These are phyloP conservation scores for Millerozyma acaciae DNA, from an alignment of 805 yeast genomes.

Conservation along the genomic window DNA sequence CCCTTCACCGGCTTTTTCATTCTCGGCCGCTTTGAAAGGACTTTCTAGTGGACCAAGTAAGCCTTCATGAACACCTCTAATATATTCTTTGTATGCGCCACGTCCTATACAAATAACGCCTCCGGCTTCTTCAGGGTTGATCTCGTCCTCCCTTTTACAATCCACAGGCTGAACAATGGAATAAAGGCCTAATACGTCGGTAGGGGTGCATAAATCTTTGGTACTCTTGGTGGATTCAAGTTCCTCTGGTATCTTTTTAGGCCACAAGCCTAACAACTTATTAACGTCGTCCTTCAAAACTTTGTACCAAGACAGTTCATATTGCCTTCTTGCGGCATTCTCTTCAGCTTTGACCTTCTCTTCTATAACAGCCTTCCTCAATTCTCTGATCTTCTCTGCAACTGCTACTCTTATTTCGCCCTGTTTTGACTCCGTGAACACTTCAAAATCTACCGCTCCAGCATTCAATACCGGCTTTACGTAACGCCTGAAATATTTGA, in stretches of 20 bases:
- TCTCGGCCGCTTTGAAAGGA: background rate
- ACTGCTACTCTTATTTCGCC: constrained; percentile 82
- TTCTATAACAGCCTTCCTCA: constrained; percentile 44
- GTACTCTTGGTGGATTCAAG: constrained; percentile 25
- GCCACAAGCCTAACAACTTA: constrained; percentile 10
- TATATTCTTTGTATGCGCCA: constrained; percentile 92
- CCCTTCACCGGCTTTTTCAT: constrained; percentile 16
- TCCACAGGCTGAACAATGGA: constrained; percentile 24
- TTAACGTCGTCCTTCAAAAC: constrained; percentile 14
- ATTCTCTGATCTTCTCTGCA: constrained; percentile 73
- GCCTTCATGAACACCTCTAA: constrained; percentile 91
- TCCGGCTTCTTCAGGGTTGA: constrained; percentile 53
- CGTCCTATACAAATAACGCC: constrained; percentile 92
- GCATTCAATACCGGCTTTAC: constrained; percentile 83
- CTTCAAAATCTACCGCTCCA: constrained; percentile 79
- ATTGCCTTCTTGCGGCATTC: constrained; percentile 6
- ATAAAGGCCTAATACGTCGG: constrained; percentile 58
- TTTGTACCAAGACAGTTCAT: constrained; percentile 26
- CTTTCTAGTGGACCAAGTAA: constrained; percentile 86
- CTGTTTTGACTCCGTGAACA: constrained; percentile 74
- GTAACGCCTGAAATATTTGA: constrained; percentile 69
- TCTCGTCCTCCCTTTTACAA: constrained; percentile 45
- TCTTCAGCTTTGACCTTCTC: constrained; percentile 7
- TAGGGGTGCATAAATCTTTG: constrained; percentile 36
- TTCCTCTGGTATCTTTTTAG: constrained; percentile 22